A percentile compares a stretch with the other conserved stretches of the same genome.
phyloP scores from a whole-genome alignment of 139 green algal genomes.

The Volvox reticuliferus region DNA sequence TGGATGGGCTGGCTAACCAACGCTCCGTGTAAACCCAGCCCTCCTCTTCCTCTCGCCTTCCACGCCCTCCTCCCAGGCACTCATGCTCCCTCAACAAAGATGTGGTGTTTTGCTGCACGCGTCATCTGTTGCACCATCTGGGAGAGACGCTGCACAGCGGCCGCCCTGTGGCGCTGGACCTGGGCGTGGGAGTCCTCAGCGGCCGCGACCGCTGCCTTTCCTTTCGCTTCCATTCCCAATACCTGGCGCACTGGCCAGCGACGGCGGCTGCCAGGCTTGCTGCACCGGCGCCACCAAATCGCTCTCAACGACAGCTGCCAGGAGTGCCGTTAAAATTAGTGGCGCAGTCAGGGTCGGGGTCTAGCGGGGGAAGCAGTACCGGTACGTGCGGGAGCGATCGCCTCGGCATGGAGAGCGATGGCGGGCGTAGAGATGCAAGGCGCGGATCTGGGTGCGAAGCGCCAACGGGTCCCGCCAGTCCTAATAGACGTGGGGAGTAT shows the following conservation, averaged over 20 bases:
- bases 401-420: no score
- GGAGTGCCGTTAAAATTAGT: no score
- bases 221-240: conserved; percentile 1
- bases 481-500: no score
- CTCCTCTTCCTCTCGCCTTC: background rate
- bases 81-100: conserved; percentile 3
- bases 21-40: no score
- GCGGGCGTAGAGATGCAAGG: no score
- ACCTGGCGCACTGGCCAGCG: conserved; percentile 8
- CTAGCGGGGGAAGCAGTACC: no score
- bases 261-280: background rate
- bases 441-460: no score
- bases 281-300: background rate
- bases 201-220: background rate
- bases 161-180: background rate
- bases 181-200: conserved; percentile 20
- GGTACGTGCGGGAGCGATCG: no score
- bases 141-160: conserved; percentile 14
- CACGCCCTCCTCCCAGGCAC: background rate
- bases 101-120: background rate
- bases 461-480: no score
- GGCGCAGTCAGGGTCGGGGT: no score
- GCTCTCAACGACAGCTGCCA: background rate
- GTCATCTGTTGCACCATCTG: conserved; percentile 13
- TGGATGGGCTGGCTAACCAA: background rate